Conservation (phyloP, 2,329 filamentous ascomycete genomes). For the Aspergillus sojae region DNA sequence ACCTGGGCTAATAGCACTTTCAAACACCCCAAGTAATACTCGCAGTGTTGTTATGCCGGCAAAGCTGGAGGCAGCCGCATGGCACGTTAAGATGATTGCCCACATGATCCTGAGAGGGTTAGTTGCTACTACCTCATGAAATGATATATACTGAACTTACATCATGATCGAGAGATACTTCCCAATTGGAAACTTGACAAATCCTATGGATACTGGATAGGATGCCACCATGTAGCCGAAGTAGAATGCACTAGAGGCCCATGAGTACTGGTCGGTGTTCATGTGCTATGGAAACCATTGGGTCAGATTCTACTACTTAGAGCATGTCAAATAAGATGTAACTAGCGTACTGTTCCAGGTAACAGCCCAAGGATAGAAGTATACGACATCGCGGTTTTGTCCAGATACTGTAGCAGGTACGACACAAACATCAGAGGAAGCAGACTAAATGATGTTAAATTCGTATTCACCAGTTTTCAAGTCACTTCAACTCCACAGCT, state of each 20-base stretch:
- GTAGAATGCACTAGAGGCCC: constrained; percentile 28
- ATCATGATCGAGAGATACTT: constrained; percentile 36
- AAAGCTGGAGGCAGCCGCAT: constrained; percentile 43
- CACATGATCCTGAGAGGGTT: constrained; percentile 27
- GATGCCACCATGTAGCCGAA: constrained; percentile 36
- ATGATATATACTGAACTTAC: constrained; percentile 8
- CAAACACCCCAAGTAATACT: constrained; percentile 44
- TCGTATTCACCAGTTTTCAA: too few species aligned
- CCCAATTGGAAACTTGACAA: constrained; percentile 40
- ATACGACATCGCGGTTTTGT: constrained; percentile 40
- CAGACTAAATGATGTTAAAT: neutral
- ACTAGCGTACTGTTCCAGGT: neutral
- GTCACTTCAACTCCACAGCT: neutral
- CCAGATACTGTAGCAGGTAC: constrained; percentile 37
- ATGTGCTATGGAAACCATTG: neutral
- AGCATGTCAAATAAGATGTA: too few species aligned
- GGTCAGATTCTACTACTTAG: too few species aligned
- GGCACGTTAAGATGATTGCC: constrained; percentile 33
- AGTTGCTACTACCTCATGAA: neutral
- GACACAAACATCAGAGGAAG: constrained; percentile 31
- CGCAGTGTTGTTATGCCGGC: constrained; percentile 43
- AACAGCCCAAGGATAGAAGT: constrained; percentile 37
- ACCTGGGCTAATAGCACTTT: constrained; percentile 1
- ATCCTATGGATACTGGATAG: constrained; percentile 37
- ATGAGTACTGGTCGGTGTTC: constrained; percentile 32